phyloP scores from a whole-genome alignment of 331 rosid genomes.

The Quercus lobata region DNA sequence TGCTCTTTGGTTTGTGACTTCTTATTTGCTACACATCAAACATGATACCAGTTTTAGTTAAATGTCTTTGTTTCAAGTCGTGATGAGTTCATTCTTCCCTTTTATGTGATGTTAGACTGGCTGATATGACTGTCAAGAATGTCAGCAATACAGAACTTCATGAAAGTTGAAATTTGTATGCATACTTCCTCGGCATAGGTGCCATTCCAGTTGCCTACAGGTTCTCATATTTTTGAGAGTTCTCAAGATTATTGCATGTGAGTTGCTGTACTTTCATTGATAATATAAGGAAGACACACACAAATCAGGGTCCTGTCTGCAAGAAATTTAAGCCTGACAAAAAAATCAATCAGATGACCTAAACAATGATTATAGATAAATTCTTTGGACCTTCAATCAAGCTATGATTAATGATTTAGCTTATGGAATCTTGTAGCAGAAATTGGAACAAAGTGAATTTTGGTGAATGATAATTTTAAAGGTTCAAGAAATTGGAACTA shows the following conservation, averaged over 20 bases:
- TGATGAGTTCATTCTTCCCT: background rate
- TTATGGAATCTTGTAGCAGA: background rate
- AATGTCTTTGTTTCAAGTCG: background rate
- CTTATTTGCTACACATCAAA: background rate
- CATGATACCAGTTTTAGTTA: background rate
- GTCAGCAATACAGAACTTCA: background rate
- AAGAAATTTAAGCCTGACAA: background rate
- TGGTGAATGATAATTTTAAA: background rate
- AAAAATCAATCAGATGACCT: background rate
- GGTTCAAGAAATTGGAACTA: background rate
- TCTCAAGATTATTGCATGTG: background rate
- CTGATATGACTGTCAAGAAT: background rate
- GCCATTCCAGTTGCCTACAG: background rate
- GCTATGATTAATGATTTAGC: background rate
- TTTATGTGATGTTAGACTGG: no score
- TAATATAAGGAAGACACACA: background rate
- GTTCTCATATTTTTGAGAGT: background rate
- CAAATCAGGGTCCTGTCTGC: background rate
- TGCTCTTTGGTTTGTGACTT: conserved; percentile 1
- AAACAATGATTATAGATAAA: background rate
- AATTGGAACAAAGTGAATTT: background rate
- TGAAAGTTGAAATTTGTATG: background rate
- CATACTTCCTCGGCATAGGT: background rate
- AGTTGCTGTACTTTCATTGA: background rate
- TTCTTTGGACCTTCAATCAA: background rate